A percentile compares a stretch with the other conserved stretches of the same genome.
These are phyloP conservation scores for Monosporascus sp. DNA, from an alignment of 2,329 filamentous ascomycete species.

Conservation along the genomic window DNA sequence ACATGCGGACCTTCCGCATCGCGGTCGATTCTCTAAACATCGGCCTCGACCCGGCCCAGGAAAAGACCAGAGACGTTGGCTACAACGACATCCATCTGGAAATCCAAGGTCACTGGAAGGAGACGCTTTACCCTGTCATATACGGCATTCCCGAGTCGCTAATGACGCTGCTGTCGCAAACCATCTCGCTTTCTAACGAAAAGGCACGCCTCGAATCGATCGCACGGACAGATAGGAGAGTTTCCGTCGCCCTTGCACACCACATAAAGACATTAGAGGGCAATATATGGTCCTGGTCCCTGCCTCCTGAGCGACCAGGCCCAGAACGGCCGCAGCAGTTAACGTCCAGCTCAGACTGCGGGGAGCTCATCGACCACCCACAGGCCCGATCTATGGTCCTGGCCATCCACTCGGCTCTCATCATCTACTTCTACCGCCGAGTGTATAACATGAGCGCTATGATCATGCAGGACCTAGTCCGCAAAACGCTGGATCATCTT, in stretches of 20 bases:
- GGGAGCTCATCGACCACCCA: slow-evolving; percentile 7
- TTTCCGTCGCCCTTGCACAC: slow-evolving; percentile 21
- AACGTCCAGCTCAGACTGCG: neutral
- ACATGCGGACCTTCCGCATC: slow-evolving; percentile 23
- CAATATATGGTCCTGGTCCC: slow-evolving; percentile 27
- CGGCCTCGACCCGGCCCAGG: slow-evolving; percentile 24
- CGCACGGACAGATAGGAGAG: slow-evolving; percentile 12
- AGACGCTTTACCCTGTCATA: slow-evolving; percentile 39
- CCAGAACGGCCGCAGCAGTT: neutral
- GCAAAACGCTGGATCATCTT: slow-evolving; percentile 31
- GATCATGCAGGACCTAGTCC: slow-evolving; percentile 34
- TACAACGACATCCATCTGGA: slow-evolving; percentile 41
- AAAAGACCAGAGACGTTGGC: slow-evolving; percentile 32
- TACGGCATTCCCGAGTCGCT: slow-evolving; percentile 39
- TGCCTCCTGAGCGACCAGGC: slow-evolving; percentile 2
- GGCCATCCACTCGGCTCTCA: slow-evolving; percentile 37
- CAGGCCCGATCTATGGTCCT: slow-evolving; percentile 27
- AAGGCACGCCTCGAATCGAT: slow-evolving; percentile 28
- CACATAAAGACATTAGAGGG: slow-evolving; percentile 28
- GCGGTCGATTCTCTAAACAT: slow-evolving; percentile 17
- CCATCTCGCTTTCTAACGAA: slow-evolving; percentile 38
- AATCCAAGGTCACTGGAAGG: slow-evolving; percentile 32
- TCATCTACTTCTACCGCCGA: slow-evolving; percentile 42
- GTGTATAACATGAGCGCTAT: slow-evolving; percentile 36
- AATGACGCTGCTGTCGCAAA: slow-evolving; percentile 35